A percentile compares a stretch with the other conserved stretches of the same genome.
Conservation (phyloP, 257 asterid species). For the Jacaranda mimosifolia region DNA sequence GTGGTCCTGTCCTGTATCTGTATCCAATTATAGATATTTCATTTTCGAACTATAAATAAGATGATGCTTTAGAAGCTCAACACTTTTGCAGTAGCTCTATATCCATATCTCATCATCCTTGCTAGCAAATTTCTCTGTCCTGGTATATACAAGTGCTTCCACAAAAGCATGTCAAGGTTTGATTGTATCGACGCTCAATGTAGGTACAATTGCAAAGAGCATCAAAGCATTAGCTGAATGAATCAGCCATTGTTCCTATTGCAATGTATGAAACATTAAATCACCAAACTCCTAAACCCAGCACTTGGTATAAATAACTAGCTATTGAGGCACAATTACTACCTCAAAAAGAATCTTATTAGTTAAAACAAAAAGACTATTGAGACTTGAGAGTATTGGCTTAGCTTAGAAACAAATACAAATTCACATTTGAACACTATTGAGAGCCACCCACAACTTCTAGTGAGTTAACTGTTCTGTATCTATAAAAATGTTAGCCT, state of each 20-base stretch:
- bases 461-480: slow-evolving; percentile 7
- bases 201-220: no score
- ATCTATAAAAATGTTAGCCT: slow-evolving; percentile 40
- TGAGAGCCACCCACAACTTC: slow-evolving; percentile 22
- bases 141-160: not conserved
- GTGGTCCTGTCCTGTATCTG: no score
- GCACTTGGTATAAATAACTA: not conserved
- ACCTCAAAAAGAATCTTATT: no score
- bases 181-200: not conserved
- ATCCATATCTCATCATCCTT: not conserved
- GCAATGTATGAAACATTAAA: slow-evolving; percentile 6
- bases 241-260: not conserved
- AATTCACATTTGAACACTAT: no score
- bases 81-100: not conserved
- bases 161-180: not conserved
- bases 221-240: not conserved
- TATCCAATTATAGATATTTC: slow-evolving; percentile 14
- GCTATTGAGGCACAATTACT: no score
- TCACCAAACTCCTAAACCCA: slow-evolving; percentile 3
- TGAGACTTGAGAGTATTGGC: no score
- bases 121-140: not conserved
- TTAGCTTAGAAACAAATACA: no score
- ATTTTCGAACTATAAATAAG: slow-evolving; percentile 16
- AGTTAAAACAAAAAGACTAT: no score
- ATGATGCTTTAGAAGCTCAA: slow-evolving; percentile 16